Percentiles rank a stretch among this genome's conserved stretches.
Conservation (phyloP, 441 rosid genomes). For the Melastoma candidum region DNA sequence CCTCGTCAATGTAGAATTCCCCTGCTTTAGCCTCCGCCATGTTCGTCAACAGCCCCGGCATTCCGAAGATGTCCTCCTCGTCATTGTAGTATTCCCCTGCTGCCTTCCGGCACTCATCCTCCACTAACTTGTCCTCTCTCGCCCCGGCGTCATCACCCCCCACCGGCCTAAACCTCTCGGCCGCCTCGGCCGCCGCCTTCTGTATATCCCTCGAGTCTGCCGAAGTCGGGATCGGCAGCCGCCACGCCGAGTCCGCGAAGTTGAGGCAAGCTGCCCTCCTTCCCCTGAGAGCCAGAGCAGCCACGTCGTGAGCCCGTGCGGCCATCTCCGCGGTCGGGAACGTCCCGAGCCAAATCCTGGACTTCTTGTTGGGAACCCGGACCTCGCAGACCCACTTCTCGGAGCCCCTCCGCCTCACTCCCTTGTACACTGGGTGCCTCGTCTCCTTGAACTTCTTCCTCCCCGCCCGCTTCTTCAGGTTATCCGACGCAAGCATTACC, state of each 20-base stretch:
- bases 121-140: neutral
- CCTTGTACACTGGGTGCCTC: constrained; percentile 16
- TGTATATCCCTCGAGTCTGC: too few species aligned
- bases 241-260: constrained; percentile 19
- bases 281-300: constrained; percentile 13
- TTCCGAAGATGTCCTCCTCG: too few species aligned
- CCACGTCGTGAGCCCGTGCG: constrained; percentile 19
- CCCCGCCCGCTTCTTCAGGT: constrained; percentile 8
- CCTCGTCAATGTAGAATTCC: too few species aligned
- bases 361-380: constrained; percentile 16
- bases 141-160: constrained; percentile 10
- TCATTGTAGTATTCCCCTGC: neutral
- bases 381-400: constrained; percentile 21
- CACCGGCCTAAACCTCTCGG: constrained; percentile 8
- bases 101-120: neutral
- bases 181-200: neutral
- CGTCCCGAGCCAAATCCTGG: constrained; percentile 18
- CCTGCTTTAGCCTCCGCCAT: too few species aligned
- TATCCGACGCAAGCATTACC: neutral
- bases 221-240: constrained; percentile 8
- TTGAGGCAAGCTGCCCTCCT: constrained; percentile 14
- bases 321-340: constrained; percentile 17
- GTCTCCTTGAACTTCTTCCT: constrained; percentile 16
- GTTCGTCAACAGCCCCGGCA: too few species aligned
- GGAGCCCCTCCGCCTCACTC: constrained; percentile 12